Evolutionary conservation across 352 stramenopile species (phyloP).

Genomic region (Blastocystis sp.): DNA sequence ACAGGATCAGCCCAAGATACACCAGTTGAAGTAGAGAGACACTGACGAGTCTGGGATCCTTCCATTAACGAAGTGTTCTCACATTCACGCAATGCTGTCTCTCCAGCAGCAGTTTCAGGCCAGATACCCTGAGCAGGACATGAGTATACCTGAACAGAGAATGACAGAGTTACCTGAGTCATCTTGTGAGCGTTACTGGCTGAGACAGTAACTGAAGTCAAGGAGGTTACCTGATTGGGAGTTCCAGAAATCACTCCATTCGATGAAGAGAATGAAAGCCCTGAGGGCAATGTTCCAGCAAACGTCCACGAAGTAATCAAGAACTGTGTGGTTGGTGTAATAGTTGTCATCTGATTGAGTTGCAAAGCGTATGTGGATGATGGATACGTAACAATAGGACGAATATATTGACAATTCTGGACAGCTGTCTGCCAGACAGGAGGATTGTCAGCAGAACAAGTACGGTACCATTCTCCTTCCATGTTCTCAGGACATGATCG

Average conservation of each 20-base stretch:
- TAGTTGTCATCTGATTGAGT: background rate
- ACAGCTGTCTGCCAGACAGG: constrained; percentile 34
- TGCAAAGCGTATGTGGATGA: constrained; percentile 7
- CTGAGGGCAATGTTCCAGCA: background rate
- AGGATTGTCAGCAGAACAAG: constrained; percentile 36
- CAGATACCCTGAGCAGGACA: constrained; percentile 37
- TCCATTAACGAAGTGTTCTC: constrained; percentile 25
- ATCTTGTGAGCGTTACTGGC: constrained; percentile 23
- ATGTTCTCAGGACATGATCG: background rate
- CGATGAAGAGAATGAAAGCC: constrained; percentile 11
- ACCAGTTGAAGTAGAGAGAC: background rate
- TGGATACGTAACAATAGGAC: constrained; percentile 35
- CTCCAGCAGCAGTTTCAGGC: constrained; percentile 35
- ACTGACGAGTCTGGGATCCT: constrained; percentile 15
- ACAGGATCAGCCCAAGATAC: constrained; percentile 49
- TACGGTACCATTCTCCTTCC: constrained; percentile 52
- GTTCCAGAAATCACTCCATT: constrained; percentile 58
- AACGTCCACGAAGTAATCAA: constrained; percentile 43
- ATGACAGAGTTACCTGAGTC: constrained; percentile 35
- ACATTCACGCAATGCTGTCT: constrained; percentile 32
- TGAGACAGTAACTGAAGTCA: constrained; percentile 13
- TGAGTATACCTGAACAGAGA: constrained; percentile 31
- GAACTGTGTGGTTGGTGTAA: constrained; percentile 46
- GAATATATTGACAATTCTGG: constrained; percentile 55
- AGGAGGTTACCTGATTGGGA: background rate